These are phyloP conservation scores for Claviceps arundinis DNA, from an alignment of 2,329 filamentous ascomycete species.

Conservation along the genomic window DNA sequence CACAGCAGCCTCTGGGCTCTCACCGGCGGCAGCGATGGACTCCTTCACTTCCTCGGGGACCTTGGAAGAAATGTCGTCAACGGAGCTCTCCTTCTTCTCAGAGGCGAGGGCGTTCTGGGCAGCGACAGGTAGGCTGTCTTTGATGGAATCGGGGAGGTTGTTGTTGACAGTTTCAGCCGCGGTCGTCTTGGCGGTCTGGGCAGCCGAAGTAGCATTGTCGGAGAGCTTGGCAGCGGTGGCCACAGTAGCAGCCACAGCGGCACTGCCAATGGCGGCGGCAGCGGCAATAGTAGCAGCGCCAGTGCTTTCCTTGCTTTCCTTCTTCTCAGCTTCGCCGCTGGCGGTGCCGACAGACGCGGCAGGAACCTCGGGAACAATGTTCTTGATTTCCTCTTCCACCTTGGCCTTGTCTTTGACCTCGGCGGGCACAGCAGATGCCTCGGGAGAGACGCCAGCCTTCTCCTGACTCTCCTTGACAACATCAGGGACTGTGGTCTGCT, in stretches of 20 bases:
- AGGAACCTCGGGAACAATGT: constrained; percentile 48
- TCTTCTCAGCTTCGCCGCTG: constrained; percentile 39
- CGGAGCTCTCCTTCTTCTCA: constrained; percentile 27
- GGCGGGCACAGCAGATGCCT: constrained; percentile 50
- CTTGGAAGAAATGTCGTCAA: constrained; percentile 32
- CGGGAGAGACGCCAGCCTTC: constrained; percentile 48
- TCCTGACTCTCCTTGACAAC: constrained; percentile 61
- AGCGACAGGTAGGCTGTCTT: constrained; percentile 35
- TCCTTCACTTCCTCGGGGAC: constrained; percentile 44
- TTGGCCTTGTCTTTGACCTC: constrained; percentile 59
- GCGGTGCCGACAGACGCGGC: constrained; percentile 43
- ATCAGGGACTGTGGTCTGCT: constrained; percentile 14
- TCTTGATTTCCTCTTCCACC: constrained; percentile 57
- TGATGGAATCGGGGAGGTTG: constrained; percentile 40
- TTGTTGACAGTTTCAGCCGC: constrained; percentile 29
- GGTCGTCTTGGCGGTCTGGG: constrained; percentile 19
- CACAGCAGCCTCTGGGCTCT: constrained; percentile 57
- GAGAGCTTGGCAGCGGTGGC: constrained; percentile 26
- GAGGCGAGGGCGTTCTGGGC: constrained; percentile 34
- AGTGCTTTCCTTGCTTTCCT: constrained; percentile 27
- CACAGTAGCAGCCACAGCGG: constrained; percentile 22
- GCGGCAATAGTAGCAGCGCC: constrained; percentile 23
- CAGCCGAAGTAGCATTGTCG: constrained; percentile 16
- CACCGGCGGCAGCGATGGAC: constrained; percentile 42
- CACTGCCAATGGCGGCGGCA: constrained; percentile 18